Evolutionary conservation across 2,329 filamentous ascomycete genomes (phyloP).

Genomic region (Aspergillus felis): DNA sequence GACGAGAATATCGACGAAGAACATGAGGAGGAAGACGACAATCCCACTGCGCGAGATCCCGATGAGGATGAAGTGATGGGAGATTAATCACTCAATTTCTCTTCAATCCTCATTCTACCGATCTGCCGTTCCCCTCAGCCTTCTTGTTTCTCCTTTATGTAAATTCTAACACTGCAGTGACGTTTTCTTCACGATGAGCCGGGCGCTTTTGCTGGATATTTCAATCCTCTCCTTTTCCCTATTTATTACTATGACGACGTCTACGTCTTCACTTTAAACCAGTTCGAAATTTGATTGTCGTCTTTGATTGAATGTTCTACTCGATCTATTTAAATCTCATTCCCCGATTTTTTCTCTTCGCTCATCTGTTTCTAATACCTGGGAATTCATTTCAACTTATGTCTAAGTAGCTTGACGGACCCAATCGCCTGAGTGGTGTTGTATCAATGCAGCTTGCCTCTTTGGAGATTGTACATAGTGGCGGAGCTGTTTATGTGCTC

Average conservation of each 20-base stretch:
- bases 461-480: slow-evolving; percentile 8
- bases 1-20: slow-evolving; percentile 43
- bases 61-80: slow-evolving; percentile 43
- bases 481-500: slow-evolving; percentile 1
- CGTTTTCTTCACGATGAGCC: background rate
- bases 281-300: background rate
- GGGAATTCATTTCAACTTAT: slow-evolving; percentile 2
- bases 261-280: background rate
- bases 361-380: slow-evolving; percentile 2
- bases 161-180: background rate
- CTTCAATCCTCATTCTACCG: background rate
- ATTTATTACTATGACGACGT: background rate
- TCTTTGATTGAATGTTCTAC: background rate
- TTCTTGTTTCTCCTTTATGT: background rate
- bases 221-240: background rate
- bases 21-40: slow-evolving; percentile 26
- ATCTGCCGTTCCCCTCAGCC: background rate
- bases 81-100: slow-evolving; percentile 24
- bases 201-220: background rate
- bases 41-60: slow-evolving; percentile 24
- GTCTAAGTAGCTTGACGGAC: slow-evolving; percentile 4
- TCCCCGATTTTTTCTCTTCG: background rate
- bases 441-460: background rate
- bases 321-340: background rate
- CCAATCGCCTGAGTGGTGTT: background rate